These are phyloP conservation scores for Aspergillus sp. DNA, from an alignment of 2,329 filamentous ascomycete genomes.

Conservation along the genomic window DNA sequence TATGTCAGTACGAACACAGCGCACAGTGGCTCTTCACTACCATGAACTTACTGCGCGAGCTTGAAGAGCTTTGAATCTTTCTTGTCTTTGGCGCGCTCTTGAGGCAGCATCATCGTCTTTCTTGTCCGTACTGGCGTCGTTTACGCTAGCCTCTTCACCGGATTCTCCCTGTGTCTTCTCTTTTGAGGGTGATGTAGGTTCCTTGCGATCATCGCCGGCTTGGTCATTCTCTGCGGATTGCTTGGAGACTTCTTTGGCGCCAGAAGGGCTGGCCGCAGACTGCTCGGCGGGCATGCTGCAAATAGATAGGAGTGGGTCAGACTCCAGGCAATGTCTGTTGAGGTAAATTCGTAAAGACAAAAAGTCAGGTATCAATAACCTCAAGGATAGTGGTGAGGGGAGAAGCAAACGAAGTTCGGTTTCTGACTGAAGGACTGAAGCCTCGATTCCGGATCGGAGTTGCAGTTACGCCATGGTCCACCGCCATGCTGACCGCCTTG, in stretches of 20 bases:
- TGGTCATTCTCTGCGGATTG: slow-evolving; percentile 13
- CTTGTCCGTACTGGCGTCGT: slow-evolving; percentile 4
- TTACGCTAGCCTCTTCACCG: not conserved
- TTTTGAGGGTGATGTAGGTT: slow-evolving; percentile 17
- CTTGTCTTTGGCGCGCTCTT: slow-evolving; percentile 64
- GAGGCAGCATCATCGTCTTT: slow-evolving; percentile 30
- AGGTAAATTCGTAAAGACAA: not conserved
- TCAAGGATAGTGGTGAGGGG: not conserved
- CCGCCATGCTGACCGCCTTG: slow-evolving; percentile 7
- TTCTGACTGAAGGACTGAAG: not conserved
- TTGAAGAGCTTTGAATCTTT: slow-evolving; percentile 84
- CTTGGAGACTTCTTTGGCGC: slow-evolving; percentile 11
- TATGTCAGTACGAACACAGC: slow-evolving; percentile 22
- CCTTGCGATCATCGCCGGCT: slow-evolving; percentile 12
- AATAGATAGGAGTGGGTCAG: not conserved
- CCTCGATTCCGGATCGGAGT: not conserved
- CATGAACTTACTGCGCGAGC: slow-evolving; percentile 63
- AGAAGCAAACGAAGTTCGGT: not conserved
- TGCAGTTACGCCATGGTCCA: not conserved
- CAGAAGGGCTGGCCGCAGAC: slow-evolving; percentile 17
- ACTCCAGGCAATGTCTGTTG: no score
- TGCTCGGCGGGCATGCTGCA: slow-evolving; percentile 18
- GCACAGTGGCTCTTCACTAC: not conserved
- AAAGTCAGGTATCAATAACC: not conserved
- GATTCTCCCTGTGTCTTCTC: not conserved